Base-by-base conservation (phyloP, 306 rosid genomes). In the Corylus americana region DNA sequence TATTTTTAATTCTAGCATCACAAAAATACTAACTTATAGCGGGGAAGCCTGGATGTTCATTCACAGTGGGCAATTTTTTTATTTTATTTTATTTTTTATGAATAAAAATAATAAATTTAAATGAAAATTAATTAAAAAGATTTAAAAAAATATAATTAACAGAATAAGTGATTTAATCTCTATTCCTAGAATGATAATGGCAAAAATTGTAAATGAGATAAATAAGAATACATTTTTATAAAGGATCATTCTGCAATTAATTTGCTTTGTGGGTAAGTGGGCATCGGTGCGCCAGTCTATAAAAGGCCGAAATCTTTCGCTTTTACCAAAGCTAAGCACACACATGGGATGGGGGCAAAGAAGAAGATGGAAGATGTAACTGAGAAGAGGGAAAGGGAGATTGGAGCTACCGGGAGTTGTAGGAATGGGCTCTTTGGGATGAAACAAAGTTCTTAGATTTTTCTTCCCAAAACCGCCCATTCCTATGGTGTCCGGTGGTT, bases 401-500 rank as follows among this genome's bases (percentile, higher is more conserved):
- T 75, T 47, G 67, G 79, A 82, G 78, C 85, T 29, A 39, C 80
- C 37, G 80, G 85, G 78, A 79, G 66, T 88, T 82, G 85, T 80
- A 12, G 92, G 87, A 84, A 80, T 86, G 88, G 85, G 90, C 74
- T 10, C 71, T 22, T 84, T 86, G 92, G 90, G 83, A 88, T 11
- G 89, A 29, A 3, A 6, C 42, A 53, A 73, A 48, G 13, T 14
- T 29, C 11, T 12, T 17, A 1, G 17, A 31, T 8, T 31, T 71
- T 71, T 78, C 84, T 89, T 86, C 83, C 90, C 89, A 86, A 89
- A 59, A 67, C 83, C 83, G 78, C 89, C 87, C 89, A 86, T 86
- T 86, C 92, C 87, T 20, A 83, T 85, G 58, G 86, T 83, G 85
- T 86, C 87, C 70, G 14, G 73, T 51, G 53, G 74, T 74, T 89